A percentile compares a stretch with the other conserved stretches of the same genome.
phyloP scores from a whole-genome alignment of 2,329 filamentous ascomycete genomes.

The Neofusicoccum kwambonambiense region DNA sequence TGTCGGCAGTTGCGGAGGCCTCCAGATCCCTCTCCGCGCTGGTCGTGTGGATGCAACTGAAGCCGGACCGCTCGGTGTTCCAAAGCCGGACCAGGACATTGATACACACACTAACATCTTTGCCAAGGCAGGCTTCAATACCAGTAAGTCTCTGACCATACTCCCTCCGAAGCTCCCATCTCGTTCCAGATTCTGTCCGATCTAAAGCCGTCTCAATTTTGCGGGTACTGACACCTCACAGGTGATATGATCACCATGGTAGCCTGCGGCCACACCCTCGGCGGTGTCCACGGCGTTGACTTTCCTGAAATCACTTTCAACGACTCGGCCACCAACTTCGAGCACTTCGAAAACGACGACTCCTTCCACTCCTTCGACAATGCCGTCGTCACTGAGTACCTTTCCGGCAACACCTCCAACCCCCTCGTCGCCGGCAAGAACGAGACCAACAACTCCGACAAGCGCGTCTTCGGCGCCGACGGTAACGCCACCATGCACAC shows the following conservation, averaged over 20 bases:
- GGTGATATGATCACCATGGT: conserved; percentile 16
- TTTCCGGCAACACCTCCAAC: not conserved
- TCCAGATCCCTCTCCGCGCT: not conserved
- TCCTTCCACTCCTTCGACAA: conserved; percentile 6
- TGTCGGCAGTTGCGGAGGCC: not conserved
- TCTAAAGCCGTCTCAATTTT: too few relatives aligned
- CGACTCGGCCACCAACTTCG: conserved; percentile 8
- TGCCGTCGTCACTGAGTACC: conserved; percentile 16
- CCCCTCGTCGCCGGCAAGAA: not conserved
- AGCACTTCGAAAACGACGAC: not conserved
- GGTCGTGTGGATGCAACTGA: conserved; percentile 13
- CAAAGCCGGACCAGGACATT: conserved; percentile 10
- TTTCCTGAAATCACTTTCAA: conserved; percentile 13
- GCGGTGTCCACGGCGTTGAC: conserved; percentile 8
- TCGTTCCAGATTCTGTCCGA: too few relatives aligned
- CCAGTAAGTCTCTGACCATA: not conserved
- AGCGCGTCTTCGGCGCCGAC: conserved; percentile 17
- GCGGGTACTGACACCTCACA: not conserved
- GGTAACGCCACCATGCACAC: conserved; percentile 5
- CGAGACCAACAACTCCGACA: not conserved
- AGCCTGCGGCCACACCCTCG: conserved; percentile 13
- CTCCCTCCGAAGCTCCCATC: too few relatives aligned
- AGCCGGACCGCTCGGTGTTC: not conserved
- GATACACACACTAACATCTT: conserved; percentile 8
- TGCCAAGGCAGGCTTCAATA: conserved; percentile 15